These are phyloP conservation scores for Torulaspora gathmanii DNA, from an alignment of 805 yeast species.

Conservation along the genomic window DNA sequence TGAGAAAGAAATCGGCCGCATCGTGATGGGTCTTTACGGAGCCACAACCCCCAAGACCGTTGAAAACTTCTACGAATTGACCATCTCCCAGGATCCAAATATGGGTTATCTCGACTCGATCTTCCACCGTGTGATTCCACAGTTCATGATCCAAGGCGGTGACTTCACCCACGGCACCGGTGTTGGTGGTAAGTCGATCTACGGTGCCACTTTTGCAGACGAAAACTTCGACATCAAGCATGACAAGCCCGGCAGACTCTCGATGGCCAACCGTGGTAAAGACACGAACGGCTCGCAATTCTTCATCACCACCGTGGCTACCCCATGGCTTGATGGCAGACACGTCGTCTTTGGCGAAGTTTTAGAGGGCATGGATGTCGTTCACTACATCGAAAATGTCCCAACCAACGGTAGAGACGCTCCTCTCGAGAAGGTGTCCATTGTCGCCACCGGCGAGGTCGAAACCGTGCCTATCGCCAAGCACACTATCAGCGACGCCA, in stretches of 20 bases:
- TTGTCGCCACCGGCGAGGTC: constrained; percentile 69
- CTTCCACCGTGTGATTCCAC: constrained; percentile 69
- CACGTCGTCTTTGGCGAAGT: constrained; percentile 98
- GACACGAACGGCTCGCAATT: constrained; percentile 91
- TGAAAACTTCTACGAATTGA: constrained; percentile 78
- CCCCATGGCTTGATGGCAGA: constrained; percentile 87
- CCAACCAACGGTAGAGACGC: constrained; percentile 66
- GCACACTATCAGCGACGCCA: constrained; percentile 2
- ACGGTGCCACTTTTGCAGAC: constrained; percentile 62
- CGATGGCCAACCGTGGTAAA: constrained; percentile 78
- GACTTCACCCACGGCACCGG: constrained; percentile 69
- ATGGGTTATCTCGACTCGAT: constrained; percentile 57
- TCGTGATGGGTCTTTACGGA: constrained; percentile 84
- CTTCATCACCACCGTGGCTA: constrained; percentile 78
- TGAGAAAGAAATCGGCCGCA: constrained; percentile 68
- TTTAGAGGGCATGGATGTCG: constrained; percentile 78
- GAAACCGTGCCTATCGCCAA: constrained; percentile 24
- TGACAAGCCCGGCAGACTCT: constrained; percentile 61
- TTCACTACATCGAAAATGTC: constrained; percentile 65
- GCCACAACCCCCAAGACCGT: constrained; percentile 82
- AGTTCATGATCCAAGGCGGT: constrained; percentile 79
- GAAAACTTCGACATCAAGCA: constrained; percentile 67
- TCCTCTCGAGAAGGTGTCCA: constrained; percentile 62
- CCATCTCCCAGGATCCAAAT: constrained; percentile 67
- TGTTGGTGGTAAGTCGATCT: constrained; percentile 70